Percentiles rank a stretch among this genome's conserved stretches.
These are phyloP conservation scores for Mortierella sp. DNA, from an alignment of 371 early-diverging fungal genomes.

Conservation along the genomic window DNA sequence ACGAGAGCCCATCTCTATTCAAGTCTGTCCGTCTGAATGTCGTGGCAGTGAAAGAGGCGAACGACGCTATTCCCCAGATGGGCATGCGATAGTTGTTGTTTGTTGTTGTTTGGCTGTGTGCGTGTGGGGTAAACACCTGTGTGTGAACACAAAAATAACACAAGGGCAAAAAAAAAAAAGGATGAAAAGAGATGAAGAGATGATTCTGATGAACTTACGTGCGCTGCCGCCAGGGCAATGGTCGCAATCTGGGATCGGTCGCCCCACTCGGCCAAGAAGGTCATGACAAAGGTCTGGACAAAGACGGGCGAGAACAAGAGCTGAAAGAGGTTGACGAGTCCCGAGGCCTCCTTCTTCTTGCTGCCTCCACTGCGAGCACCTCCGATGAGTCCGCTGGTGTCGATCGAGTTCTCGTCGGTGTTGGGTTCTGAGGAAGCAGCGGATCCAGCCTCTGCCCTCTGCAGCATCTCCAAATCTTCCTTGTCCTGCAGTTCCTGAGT, in stretches of 20 bases:
- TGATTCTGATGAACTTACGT: conserved; percentile 62
- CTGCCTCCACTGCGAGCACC: conserved; percentile 12
- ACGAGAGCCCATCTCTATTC: neutral
- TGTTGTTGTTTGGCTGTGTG: neutral
- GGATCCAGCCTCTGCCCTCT: conserved; percentile 65
- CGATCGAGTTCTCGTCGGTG: conserved; percentile 36
- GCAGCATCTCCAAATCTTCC: conserved; percentile 72
- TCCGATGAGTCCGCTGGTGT: conserved; percentile 25
- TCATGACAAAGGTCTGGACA: conserved; percentile 94
- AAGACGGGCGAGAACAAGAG: conserved; percentile 91
- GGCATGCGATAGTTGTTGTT: neutral
- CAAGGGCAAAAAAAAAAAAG: neutral
- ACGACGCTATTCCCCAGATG: neutral
- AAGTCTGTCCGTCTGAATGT: neutral
- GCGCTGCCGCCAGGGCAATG: conserved; percentile 94
- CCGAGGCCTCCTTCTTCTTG: conserved; percentile 47
- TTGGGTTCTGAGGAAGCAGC: conserved; percentile 21
- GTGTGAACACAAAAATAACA: conserved; percentile 2
- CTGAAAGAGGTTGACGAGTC: conserved; percentile 72
- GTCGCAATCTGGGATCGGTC: conserved; percentile 95
- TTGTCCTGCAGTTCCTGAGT: conserved; percentile 87
- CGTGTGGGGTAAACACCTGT: conserved; percentile 1
- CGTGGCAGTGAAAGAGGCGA: conserved; percentile 6
- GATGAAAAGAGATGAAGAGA: conserved; percentile 4
- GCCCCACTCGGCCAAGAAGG: conserved; percentile 98